Conservation (phyloP, 371 early-diverging fungal species). For the Mortierella sp. region DNA sequence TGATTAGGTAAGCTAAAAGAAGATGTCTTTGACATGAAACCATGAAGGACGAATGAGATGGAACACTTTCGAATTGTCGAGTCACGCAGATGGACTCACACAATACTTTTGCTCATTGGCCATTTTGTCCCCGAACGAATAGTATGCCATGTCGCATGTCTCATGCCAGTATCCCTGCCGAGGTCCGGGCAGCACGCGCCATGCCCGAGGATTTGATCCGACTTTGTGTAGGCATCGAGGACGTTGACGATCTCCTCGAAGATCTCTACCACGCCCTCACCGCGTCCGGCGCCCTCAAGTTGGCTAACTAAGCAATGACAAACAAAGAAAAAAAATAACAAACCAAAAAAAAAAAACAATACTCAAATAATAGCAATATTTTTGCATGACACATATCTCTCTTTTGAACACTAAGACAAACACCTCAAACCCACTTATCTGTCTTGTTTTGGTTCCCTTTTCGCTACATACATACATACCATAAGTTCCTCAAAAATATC, state of each 20-base stretch:
- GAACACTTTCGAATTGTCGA: background rate
- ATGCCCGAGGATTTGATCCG: slow-evolving; percentile 96
- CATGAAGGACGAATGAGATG: background rate
- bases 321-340: background rate
- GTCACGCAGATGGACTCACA: background rate
- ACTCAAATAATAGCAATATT: background rate
- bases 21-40: slow-evolving; percentile 22
- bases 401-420: background rate
- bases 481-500: background rate
- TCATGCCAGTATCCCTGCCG: slow-evolving; percentile 95
- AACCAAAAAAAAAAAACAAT: no score
- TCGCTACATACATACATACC: background rate
- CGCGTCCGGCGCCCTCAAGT: slow-evolving; percentile 76
- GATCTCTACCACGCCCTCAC: slow-evolving; percentile 87
- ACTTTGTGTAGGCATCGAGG: slow-evolving; percentile 98
- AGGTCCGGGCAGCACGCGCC: slow-evolving; percentile 85
- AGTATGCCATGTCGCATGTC: slow-evolving; percentile 99
- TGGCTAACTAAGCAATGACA: slow-evolving; percentile 32
- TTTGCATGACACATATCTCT: background rate
- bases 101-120: background rate
- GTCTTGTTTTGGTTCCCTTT: background rate
- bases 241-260: slow-evolving; percentile 90
- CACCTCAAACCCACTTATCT: background rate
- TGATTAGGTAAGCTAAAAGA: slow-evolving; percentile 81
- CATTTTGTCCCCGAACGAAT: background rate